Conservation (phyloP, 1,284 basidiomycete species). For the Puccinia horiana region DNA sequence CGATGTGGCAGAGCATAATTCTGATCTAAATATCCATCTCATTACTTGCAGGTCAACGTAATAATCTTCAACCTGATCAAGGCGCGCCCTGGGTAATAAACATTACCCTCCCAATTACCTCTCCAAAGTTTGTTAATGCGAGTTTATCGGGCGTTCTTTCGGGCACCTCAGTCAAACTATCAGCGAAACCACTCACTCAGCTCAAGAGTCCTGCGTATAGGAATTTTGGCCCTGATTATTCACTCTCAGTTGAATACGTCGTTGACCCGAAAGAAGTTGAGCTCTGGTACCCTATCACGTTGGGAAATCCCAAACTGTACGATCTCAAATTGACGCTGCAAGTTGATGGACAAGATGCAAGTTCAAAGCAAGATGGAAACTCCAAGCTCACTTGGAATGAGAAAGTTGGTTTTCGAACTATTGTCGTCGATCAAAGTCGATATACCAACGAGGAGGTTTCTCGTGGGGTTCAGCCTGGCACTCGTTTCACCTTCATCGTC, state of each 20-base stretch:
- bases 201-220: slow-evolving; percentile 36
- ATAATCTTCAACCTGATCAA: slow-evolving; percentile 54
- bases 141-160: slow-evolving; percentile 42
- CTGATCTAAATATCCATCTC: background rate
- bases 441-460: slow-evolving; percentile 50
- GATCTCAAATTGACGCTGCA: slow-evolving; percentile 49
- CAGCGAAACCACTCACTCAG: background rate
- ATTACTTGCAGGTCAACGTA: slow-evolving; percentile 51
- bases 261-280: slow-evolving; percentile 50
- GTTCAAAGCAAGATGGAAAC: background rate
- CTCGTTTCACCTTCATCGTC: slow-evolving; percentile 53
- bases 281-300: slow-evolving; percentile 54
- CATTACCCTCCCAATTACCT: slow-evolving; percentile 53
- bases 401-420: slow-evolving; percentile 54
- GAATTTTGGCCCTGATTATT: slow-evolving; percentile 49
- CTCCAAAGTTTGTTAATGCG: slow-evolving; percentile 36
- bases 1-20: background rate
- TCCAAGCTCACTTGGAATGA: slow-evolving; percentile 40
- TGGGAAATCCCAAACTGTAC: slow-evolving; percentile 53
- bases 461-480: slow-evolving; percentile 51
- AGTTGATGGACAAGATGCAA: slow-evolving; percentile 45
- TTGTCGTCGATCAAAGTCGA: slow-evolving; percentile 52
- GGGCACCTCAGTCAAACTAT: slow-evolving; percentile 36
- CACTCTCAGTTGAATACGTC: slow-evolving; percentile 50
- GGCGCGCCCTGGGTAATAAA: slow-evolving; percentile 55